Conservation (phyloP, 176 grass and related monocot species). For the Lolium multiflorum region DNA sequence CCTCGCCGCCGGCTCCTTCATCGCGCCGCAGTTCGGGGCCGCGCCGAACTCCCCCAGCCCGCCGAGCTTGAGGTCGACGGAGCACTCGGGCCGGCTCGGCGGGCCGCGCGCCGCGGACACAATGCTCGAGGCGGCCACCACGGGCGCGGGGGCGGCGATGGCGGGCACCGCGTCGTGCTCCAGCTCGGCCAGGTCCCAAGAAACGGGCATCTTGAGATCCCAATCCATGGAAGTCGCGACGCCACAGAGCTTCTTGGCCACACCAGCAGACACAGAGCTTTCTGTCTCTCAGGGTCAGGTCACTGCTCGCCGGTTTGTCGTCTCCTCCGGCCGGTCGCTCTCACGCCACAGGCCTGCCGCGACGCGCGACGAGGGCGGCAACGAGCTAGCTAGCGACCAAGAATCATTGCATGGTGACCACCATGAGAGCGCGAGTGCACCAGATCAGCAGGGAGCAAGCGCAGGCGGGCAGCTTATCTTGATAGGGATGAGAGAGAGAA, state of each 20-base stretch:
- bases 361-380: slow-evolving; percentile 46
- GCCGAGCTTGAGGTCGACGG: slow-evolving; percentile 93
- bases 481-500: slow-evolving; percentile 37
- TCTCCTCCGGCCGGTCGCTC: slow-evolving; percentile 10
- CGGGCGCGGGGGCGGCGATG: slow-evolving; percentile 32
- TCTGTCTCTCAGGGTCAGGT: not conserved
- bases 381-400: slow-evolving; percentile 6
- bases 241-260: not conserved
- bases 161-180: slow-evolving; percentile 48
- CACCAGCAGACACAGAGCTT: not conserved
- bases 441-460: slow-evolving; percentile 37
- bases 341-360: slow-evolving; percentile 46
- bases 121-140: slow-evolving; percentile 38
- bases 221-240: slow-evolving; percentile 73
- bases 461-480: slow-evolving; percentile 32
- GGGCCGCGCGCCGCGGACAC: slow-evolving; percentile 34
- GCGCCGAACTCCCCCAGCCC: slow-evolving; percentile 60
- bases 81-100: slow-evolving; percentile 53
- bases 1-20: slow-evolving; percentile 45
- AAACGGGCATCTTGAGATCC: slow-evolving; percentile 84
- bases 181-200: slow-evolving; percentile 76
- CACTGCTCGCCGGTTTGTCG: slow-evolving; percentile 43
- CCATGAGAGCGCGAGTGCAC: slow-evolving; percentile 41
- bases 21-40: not conserved
- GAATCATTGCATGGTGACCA: slow-evolving; percentile 52